A percentile compares a stretch with the other conserved stretches of the same genome.
phyloP scores from a whole-genome alignment of 73 alveolate species.

The Tetrahymena thermophila region DNA sequence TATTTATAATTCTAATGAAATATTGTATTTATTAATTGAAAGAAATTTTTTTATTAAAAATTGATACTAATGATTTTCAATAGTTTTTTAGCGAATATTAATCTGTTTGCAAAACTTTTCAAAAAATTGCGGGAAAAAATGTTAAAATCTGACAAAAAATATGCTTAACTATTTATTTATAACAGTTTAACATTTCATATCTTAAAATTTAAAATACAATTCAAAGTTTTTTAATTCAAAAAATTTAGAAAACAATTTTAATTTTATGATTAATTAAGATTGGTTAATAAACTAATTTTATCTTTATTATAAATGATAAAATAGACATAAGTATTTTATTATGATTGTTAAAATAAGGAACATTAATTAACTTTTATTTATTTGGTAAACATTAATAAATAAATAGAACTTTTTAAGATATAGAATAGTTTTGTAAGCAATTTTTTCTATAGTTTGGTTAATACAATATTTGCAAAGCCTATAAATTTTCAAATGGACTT shows the following conservation, averaged over 20 bases:
- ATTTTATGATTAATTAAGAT: neutral
- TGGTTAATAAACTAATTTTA: too few species aligned
- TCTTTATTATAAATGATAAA: too few species aligned
- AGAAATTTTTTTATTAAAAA: too few species aligned
- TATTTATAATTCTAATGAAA: neutral
- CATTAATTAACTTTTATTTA: too few species aligned
- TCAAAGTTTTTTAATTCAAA: too few species aligned
- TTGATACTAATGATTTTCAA: neutral
- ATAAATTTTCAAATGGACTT: neutral
- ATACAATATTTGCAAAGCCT: too few species aligned
- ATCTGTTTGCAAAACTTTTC: neutral
- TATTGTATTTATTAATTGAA: too few species aligned
- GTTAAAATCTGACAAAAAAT: too few species aligned
- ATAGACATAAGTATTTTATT: neutral
- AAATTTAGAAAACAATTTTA: too few species aligned
- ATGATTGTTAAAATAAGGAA: neutral
- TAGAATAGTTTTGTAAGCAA: neutral
- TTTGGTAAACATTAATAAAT: too few species aligned
- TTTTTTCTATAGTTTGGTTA: too few species aligned
- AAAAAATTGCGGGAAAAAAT: neutral
- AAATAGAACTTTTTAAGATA: neutral
- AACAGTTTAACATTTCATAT: neutral
- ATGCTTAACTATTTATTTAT: neutral
- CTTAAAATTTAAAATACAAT: too few species aligned
- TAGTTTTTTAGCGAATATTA: neutral